Evolutionary conservation across 805 yeast species (phyloP), one percentile per base, ranked within the genome.

Genomic region (Huiozyma naganishii): DNA sequence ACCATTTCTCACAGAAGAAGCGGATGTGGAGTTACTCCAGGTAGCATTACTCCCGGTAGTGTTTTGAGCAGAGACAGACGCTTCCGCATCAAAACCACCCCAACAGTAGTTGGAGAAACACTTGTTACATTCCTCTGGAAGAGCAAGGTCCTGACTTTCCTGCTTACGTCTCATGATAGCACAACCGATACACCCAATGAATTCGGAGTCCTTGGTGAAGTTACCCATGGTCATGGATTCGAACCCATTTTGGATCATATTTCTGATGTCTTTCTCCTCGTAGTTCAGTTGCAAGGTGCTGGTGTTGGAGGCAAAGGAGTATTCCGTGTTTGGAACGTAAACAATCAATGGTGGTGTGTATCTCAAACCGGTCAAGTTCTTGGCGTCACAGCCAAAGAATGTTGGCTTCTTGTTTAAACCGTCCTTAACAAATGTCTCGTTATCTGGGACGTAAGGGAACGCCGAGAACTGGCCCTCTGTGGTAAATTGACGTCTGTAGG

Each of bases 371-470:
- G 88, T 77, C 56, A 80, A 65, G 55, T 83, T 81, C 1, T 63
- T 50, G 4, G 84, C 71, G 56, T 83, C 74, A 64, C 95, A 86
- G 32, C 95, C 95, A 59, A 87, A 87, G 66, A 87, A 86, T 0
- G 82, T 71, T 41, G 95, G 95, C 47, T 66, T 72, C 6, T 79
- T 68, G n/a, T 84, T 80, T 49, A 85, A 68, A 46, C 82, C 82
- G 50, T 66, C 53, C 45, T 72, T 70, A 27, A 75, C 54, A 59
- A 85, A 82, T 0, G 88, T 73, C 34, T 70, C 63, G 28, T 59
- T 65, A 57, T 78, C 88, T 11, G 95, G 95, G 42, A 86, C 89
- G 51, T 82, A 75, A 8, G 95, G 95, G 71, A 83, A 83, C 2
- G 80, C 68, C 28, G 83, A 74, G 40, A 76, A 74, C 48, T 72